Conservation (phyloP, 495 filamentous ascomycete genomes). For the Parathielavia appendiculata region DNA sequence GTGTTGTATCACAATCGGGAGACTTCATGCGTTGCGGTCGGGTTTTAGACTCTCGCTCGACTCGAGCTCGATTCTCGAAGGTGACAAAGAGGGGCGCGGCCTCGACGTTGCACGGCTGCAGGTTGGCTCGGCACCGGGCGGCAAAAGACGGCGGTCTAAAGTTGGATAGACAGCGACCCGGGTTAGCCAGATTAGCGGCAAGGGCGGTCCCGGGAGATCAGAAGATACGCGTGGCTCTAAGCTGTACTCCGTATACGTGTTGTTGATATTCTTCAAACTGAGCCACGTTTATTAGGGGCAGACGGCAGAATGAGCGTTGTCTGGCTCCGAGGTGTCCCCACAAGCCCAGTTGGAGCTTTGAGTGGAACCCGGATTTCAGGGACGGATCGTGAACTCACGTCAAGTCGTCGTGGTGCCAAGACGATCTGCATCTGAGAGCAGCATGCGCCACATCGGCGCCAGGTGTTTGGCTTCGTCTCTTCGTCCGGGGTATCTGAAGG, state of each 20-base stretch:
- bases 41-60: neutral
- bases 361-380: no score
- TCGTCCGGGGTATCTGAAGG: no score
- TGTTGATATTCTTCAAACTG: no score
- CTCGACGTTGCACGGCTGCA: conserved; percentile 6
- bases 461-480: no score
- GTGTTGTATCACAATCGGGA: conserved; percentile 6
- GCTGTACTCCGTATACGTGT: no score
- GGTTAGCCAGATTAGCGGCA: neutral
- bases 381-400: neutral
- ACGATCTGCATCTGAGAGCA: conserved; percentile 10
- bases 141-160: conserved; percentile 17
- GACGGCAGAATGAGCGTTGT: no score
- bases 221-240: neutral
- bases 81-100: neutral
- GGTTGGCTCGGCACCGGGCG: conserved; percentile 15
- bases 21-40: conserved; percentile 2
- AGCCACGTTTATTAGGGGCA: no score
- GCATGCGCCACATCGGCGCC: neutral
- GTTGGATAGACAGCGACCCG: neutral
- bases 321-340: no score
- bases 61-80: neutral
- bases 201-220: neutral
- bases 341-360: no score
- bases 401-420: conserved; percentile 8